These are phyloP conservation scores for Strobilomyces echinocephalus DNA, from an alignment of 768 basidiomycete species.

Conservation along the genomic window DNA sequence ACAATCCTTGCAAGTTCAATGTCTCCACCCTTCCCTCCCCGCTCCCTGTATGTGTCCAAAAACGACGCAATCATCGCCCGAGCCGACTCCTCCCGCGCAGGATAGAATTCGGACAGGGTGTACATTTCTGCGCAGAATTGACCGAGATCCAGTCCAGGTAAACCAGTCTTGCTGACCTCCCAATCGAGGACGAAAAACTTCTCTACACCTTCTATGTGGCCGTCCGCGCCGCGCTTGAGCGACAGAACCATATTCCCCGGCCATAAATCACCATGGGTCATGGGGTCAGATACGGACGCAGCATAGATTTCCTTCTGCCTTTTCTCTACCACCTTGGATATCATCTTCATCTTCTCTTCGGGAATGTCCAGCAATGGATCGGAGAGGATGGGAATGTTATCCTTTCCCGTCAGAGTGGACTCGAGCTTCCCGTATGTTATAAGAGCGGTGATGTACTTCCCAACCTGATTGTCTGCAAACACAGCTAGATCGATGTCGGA, in stretches of 20 bases:
- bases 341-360: slow-evolving; percentile 32
- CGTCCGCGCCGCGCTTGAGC: slow-evolving; percentile 27
- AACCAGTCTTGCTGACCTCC: slow-evolving; percentile 58
- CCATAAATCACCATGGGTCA: slow-evolving; percentile 62
- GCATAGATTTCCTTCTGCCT: slow-evolving; percentile 30
- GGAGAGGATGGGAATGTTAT: slow-evolving; percentile 31
- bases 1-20: slow-evolving; percentile 33
- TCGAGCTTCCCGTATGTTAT: slow-evolving; percentile 44
- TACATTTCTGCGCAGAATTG: slow-evolving; percentile 62
- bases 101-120: slow-evolving; percentile 45
- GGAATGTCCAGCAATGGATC: slow-evolving; percentile 41
- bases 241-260: slow-evolving; percentile 60
- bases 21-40: slow-evolving; percentile 13
- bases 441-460: slow-evolving; percentile 37
- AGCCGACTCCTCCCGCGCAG: slow-evolving; percentile 35
- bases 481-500: slow-evolving; percentile 27
- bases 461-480: slow-evolving; percentile 40
- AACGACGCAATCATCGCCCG: slow-evolving; percentile 40
- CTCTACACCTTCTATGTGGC: slow-evolving; percentile 28
- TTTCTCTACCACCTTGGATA: slow-evolving; percentile 31
- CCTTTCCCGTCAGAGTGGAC: slow-evolving; percentile 33
- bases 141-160: slow-evolving; percentile 55
- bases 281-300: slow-evolving; percentile 24
- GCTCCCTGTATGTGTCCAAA: slow-evolving; percentile 40
- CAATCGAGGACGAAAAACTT: slow-evolving; percentile 56